Percentiles rank a stretch among this genome's conserved stretches.
Conservation (phyloP, 73 alveolate genomes). For the Tetrahymena elliotti region DNA sequence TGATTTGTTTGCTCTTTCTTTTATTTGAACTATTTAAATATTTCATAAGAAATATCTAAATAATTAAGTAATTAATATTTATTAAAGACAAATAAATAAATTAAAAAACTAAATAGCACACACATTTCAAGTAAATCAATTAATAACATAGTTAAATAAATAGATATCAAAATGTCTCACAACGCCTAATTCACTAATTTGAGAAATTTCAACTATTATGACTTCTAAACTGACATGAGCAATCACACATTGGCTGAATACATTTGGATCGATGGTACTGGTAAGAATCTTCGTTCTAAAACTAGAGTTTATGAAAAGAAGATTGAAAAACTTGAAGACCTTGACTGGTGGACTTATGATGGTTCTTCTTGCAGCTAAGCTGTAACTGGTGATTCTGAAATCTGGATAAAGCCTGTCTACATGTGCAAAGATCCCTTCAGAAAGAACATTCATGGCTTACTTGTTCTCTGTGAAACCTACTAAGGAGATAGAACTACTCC, state of each 20-base stretch:
- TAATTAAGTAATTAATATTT: not conserved
- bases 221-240: not conserved
- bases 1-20: not conserved
- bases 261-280: constrained; percentile 82
- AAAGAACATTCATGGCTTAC: constrained; percentile 53
- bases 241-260: constrained; percentile 53
- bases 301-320: constrained; percentile 35
- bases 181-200: constrained; percentile 3
- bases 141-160: not conserved
- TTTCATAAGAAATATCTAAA: not conserved
- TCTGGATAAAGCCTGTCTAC: constrained; percentile 74
- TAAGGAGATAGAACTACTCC: constrained; percentile 72
- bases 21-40: too few species aligned
- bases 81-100: not conserved
- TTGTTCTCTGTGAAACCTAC: constrained; percentile 80
- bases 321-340: constrained; percentile 37
- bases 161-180: not conserved
- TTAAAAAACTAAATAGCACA: not conserved
- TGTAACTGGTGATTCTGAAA: constrained; percentile 77
- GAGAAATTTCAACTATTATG: constrained; percentile 30
- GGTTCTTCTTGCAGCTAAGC: constrained; percentile 89
- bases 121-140: not conserved
- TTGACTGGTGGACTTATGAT: constrained; percentile 92
- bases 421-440: constrained; percentile 87
- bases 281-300: constrained; percentile 62